Evolutionary conservation across 2,329 filamentous ascomycete species (phyloP), one percentile per base, ranked within the genome.

Genomic region (Arachnomyces sp.): DNA sequence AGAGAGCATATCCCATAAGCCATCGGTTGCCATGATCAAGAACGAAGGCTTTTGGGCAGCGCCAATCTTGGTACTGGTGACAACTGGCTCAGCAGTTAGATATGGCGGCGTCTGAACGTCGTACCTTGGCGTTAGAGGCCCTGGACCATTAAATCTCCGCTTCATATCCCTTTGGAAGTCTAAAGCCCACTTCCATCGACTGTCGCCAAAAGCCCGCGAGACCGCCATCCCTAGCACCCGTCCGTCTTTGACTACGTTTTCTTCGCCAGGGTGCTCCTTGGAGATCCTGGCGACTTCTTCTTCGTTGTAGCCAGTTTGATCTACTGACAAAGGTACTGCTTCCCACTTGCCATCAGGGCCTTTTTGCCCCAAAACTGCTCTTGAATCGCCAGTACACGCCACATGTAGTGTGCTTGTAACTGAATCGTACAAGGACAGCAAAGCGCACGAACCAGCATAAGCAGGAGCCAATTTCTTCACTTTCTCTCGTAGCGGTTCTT

Each of bases 171-270:
- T 54, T 42, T 73, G 65, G 4, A 75, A 58, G 2, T 71, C 65
- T 11, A 70, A 53, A 3, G 73, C 56, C 77, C 79, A 84, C 55
- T 86, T 86, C 77, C 78, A 84, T 43, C 74, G 69, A 37, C 73
- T 69, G 53, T 86, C 81, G 12, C 82, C 82, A 53, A 86, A 85
- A 0, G 78, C 80, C 4, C 82, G 70, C 1, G 80, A 78, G 1
- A 83, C 70, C 31, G 78, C 69, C 1, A 75, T 50, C 1, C 82
- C 81, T 43, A 83, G 67, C 0, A 84, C 59, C 1, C 82, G 72
- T 0, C 80, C 81, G 12, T 68, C 63, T 43, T 71, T 66, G 3
- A 84, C 66, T 8, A 79, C 68, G 7, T 71, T 62, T 13, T 71
- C 64, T 58, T 85, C 80, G 31, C 73, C 74, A 0, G 81, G 82